Evolutionary conservation across 2,329 filamentous ascomycete genomes (phyloP).

Genomic region (Pseudogymnoascus sp.): DNA sequence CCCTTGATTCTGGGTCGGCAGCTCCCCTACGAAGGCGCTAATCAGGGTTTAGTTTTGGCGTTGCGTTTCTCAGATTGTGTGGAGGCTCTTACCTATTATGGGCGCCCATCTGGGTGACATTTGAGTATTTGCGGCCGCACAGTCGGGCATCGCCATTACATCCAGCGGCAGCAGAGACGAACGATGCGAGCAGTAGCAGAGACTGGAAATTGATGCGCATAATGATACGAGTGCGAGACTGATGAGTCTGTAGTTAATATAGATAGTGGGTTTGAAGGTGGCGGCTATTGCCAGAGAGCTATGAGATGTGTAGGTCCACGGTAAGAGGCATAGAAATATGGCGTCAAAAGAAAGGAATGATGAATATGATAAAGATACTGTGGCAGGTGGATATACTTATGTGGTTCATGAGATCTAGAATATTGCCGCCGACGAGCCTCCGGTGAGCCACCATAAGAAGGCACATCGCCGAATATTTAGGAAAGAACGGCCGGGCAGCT

Average conservation of each 20-base stretch:
- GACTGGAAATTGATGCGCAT: not conserved
- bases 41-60: conserved; percentile 35
- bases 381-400: conserved; percentile 1
- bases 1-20: conserved; percentile 45
- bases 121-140: conserved; percentile 63
- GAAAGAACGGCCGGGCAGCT: not conserved
- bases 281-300: not conserved
- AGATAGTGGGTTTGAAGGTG: not conserved
- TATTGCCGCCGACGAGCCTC: not conserved
- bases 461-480: not conserved
- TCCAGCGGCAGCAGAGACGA: conserved; percentile 19
- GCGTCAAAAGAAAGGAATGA: not conserved
- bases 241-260: not conserved
- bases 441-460: not conserved
- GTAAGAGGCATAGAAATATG: not conserved
- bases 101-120: conserved; percentile 66
- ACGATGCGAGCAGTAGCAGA: not conserved
- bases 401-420: not conserved
- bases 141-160: conserved; percentile 78
- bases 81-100: conserved; percentile 55
- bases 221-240: not conserved
- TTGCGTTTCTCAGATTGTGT: conserved; percentile 37
- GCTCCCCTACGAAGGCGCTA: conserved; percentile 24
- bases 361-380: not conserved
- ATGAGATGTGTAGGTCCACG: not conserved